Percentiles rank a stretch among this genome's conserved stretches.
phyloP scores from a whole-genome alignment of 306 rosid species.

The Oxytropis ochrocephala region DNA sequence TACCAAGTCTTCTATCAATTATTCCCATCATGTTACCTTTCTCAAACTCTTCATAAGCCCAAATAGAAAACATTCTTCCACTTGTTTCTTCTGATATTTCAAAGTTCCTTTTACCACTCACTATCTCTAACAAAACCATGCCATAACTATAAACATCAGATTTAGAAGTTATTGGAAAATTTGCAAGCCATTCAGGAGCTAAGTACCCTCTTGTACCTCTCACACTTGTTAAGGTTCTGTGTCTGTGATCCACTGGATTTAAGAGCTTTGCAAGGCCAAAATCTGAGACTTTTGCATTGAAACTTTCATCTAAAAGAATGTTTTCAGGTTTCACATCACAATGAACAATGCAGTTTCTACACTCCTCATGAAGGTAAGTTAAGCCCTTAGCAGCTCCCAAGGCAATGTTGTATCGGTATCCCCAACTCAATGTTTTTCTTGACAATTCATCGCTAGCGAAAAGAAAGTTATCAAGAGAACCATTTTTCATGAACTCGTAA shows the following conservation, averaged over 20 bases:
- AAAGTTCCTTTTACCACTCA: slow-evolving; percentile 78
- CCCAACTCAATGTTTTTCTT: slow-evolving; percentile 63
- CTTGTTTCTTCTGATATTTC: slow-evolving; percentile 57
- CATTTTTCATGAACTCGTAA: slow-evolving; percentile 79
- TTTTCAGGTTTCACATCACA: slow-evolving; percentile 87
- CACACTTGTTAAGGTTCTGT: slow-evolving; percentile 56
- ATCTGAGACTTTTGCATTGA: slow-evolving; percentile 68
- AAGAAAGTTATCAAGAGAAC: slow-evolving; percentile 64
- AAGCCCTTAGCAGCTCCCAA: slow-evolving; percentile 79
- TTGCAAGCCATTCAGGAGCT: slow-evolving; percentile 86
- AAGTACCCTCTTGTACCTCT: slow-evolving; percentile 83
- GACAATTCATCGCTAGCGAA: slow-evolving; percentile 39
- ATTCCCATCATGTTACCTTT: slow-evolving; percentile 54
- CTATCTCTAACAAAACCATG: slow-evolving; percentile 80
- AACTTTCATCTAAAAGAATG: slow-evolving; percentile 69
- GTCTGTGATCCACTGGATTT: slow-evolving; percentile 52
- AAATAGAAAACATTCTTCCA: slow-evolving; percentile 44
- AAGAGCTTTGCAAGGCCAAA: slow-evolving; percentile 81
- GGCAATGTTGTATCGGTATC: slow-evolving; percentile 52
- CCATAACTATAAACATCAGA: slow-evolving; percentile 83
- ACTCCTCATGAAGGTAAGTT: slow-evolving; percentile 85
- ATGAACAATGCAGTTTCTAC: slow-evolving; percentile 81
- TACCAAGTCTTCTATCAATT: slow-evolving; percentile 46
- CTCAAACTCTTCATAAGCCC: slow-evolving; percentile 74
- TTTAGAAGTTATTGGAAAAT: slow-evolving; percentile 65